Evolutionary conservation across 768 basidiomycete genomes (phyloP).

Genomic region (Termitomyces sp.): DNA sequence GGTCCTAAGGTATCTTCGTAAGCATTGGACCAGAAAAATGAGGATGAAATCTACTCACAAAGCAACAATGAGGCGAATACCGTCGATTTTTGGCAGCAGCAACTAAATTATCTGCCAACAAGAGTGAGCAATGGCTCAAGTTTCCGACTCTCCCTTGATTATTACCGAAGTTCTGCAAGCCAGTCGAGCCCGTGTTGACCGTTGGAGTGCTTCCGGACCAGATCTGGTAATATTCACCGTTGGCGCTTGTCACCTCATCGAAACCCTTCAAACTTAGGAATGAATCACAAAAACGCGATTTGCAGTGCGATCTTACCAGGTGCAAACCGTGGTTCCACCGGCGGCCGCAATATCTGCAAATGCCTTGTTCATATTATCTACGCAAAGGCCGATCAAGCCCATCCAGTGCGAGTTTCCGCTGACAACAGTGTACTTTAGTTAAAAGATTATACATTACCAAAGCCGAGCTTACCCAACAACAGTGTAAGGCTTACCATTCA

Average conservation of each 20-base stretch:
- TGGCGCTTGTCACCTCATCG: slow-evolving; percentile 47
- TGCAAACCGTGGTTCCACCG: slow-evolving; percentile 46
- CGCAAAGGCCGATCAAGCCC: slow-evolving; percentile 39
- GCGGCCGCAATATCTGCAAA: slow-evolving; percentile 44
- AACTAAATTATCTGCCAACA: slow-evolving; percentile 42
- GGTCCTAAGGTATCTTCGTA: slow-evolving; percentile 28
- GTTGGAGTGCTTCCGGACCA: slow-evolving; percentile 45
- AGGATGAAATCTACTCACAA: slow-evolving; percentile 29
- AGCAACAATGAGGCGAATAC: slow-evolving; percentile 53
- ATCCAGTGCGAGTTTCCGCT: slow-evolving; percentile 41
- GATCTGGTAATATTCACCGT: slow-evolving; percentile 44
- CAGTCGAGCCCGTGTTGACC: slow-evolving; percentile 43
- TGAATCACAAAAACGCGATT: too few relatives aligned
- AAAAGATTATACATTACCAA: background rate
- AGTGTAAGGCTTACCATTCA: slow-evolving; percentile 44
- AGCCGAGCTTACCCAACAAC: slow-evolving; percentile 42
- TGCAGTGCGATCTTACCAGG: slow-evolving; percentile 26
- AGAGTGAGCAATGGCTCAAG: background rate
- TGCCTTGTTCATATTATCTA: slow-evolving; percentile 38
- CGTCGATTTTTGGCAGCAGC: slow-evolving; percentile 56
- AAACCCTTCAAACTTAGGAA: slow-evolving; percentile 32
- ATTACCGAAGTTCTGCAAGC: slow-evolving; percentile 44
- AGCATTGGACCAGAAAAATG: background rate
- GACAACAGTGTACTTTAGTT: background rate
- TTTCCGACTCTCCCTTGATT: background rate